Evolutionary conservation across 495 filamentous ascomycete genomes (phyloP).

Genomic region (Daldinia loculata): DNA sequence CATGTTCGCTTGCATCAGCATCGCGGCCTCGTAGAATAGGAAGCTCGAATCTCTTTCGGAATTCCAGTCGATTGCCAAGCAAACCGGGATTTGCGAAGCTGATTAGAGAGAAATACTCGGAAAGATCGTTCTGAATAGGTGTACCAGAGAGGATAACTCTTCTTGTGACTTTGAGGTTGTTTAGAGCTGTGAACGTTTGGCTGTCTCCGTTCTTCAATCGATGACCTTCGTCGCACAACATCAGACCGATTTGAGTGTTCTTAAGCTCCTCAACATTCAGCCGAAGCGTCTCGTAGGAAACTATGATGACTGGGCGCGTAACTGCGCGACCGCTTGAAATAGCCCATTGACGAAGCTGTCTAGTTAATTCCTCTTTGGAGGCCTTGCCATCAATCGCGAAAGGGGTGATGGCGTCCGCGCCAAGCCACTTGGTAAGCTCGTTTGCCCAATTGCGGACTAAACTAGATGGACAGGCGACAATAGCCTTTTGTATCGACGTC

Average conservation of each 20-base stretch:
- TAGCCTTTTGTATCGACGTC: conserved; percentile 92
- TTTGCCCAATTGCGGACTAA: conserved; percentile 98
- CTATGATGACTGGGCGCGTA: conserved; percentile 96
- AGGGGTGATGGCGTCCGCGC: conserved; percentile 86
- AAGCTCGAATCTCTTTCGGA: conserved; percentile 92
- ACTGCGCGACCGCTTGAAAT: conserved; percentile 89
- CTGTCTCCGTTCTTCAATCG: conserved; percentile 98
- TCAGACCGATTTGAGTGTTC: conserved; percentile 85
- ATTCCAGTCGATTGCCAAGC: conserved; percentile 87
- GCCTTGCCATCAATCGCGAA: conserved; percentile 98
- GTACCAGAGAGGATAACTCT: conserved; percentile 97
- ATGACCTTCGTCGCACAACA: conserved; percentile 98
- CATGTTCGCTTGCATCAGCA: conserved; percentile 84
- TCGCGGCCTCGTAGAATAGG: conserved; percentile 94
- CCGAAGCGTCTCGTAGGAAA: conserved; percentile 96
- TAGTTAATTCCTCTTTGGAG: conserved; percentile 87
- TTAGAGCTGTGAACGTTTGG: conserved; percentile 90
- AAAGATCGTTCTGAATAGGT: conserved; percentile 96
- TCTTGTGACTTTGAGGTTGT: conserved; percentile 86
- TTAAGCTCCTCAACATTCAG: conserved; percentile 89
- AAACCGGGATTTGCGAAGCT: conserved; percentile 97
- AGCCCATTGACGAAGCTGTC: conserved; percentile 93
- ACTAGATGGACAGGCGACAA: conserved; percentile 98
- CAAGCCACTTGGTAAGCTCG: conserved; percentile 94
- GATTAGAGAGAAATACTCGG: conserved; percentile 95